phyloP scores from a whole-genome alignment of 352 stramenopile species.

The Phytophthora hibernalis region DNA sequence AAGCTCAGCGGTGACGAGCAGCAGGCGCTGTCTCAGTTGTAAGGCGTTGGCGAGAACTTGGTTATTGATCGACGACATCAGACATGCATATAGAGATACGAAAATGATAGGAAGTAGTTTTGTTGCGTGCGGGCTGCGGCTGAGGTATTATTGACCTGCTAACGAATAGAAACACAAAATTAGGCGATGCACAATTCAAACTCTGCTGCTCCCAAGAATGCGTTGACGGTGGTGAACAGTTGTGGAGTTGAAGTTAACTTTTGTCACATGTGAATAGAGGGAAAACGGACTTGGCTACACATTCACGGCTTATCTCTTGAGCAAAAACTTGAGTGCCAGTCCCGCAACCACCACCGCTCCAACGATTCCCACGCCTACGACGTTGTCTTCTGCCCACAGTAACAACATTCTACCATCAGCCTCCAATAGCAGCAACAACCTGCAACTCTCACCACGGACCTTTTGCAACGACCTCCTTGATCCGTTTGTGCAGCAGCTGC shows the following conservation, averaged over 20 bases:
- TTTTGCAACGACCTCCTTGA: constrained; percentile 73
- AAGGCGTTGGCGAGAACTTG: constrained; percentile 27
- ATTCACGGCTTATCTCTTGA: constrained; percentile 64
- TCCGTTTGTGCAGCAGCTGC: constrained; percentile 76
- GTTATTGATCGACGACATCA: constrained; percentile 35
- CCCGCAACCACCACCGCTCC: constrained; percentile 76
- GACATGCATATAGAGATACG: constrained; percentile 42
- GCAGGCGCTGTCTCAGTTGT: constrained; percentile 71
- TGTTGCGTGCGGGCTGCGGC: constrained; percentile 23
- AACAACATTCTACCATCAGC: constrained; percentile 12
- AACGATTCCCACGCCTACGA: constrained; percentile 74
- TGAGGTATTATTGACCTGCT: constrained; percentile 17
- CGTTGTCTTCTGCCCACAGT: constrained; percentile 50
- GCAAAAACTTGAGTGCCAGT: constrained; percentile 74
- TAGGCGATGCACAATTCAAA: constrained; percentile 11
- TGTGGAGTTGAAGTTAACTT: constrained; percentile 28
- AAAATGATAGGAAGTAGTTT: constrained; percentile 42
- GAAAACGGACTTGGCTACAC: constrained; percentile 10
- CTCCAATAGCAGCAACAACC: constrained; percentile 1
- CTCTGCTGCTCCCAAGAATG: constrained; percentile 8
- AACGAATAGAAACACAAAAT: constrained; percentile 34
- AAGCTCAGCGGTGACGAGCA: constrained; percentile 78
- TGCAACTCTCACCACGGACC: constrained; percentile 25
- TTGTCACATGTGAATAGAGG: constrained; percentile 8
- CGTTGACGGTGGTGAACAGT: too few species aligned